Evolutionary conservation across 805 yeast genomes (phyloP), one percentile per base, ranked within the genome.

Genomic region (Debaryomyces castellii): DNA sequence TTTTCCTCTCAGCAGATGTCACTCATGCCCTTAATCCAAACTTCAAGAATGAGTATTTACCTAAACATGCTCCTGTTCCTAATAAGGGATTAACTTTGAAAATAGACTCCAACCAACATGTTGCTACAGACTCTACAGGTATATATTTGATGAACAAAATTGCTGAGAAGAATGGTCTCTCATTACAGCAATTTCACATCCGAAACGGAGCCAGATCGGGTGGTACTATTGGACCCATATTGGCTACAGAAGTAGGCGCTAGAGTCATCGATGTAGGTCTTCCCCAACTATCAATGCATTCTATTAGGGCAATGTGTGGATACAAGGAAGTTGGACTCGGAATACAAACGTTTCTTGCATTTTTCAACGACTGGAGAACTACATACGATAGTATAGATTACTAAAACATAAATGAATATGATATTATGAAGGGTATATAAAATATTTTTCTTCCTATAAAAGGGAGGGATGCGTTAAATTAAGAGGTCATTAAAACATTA

Each of bases 201-300:
- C 56, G 74, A 20, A 72, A 72, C 48, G 76, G 68, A 45, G 57
- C 59, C n/a, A 56, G 70, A 16, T 65, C 71, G 2, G 77, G 77
- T 3, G 66, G 73, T 9, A 72, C 77, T 10, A 72, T 71, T 40
- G 77, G 77, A 1, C 76, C 77, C 1, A 61, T 63, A 41, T 51
- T 71, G 51, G 66, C 73, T 2, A 52, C 54, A 12, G 67, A 55
- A 11, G 63, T 67, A 1, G 74, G 74, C 2, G 64, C 68, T 4
- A 51, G 70, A 58, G 85, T 92, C 37, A 79, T 87, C 45, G 96
- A 88, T 57, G 64, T 87, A 47, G 96, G 96, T 45, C 84, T 88
- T 54, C 82, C 95, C 2, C 95, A 88, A 66, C 73, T 86, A 55
- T 79, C 92, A 2, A 88, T 88, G 96, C 96, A 88, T 66, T 63